Conservation (phyloP, 768 basidiomycete species). For the Tubosaeta sp. region DNA sequence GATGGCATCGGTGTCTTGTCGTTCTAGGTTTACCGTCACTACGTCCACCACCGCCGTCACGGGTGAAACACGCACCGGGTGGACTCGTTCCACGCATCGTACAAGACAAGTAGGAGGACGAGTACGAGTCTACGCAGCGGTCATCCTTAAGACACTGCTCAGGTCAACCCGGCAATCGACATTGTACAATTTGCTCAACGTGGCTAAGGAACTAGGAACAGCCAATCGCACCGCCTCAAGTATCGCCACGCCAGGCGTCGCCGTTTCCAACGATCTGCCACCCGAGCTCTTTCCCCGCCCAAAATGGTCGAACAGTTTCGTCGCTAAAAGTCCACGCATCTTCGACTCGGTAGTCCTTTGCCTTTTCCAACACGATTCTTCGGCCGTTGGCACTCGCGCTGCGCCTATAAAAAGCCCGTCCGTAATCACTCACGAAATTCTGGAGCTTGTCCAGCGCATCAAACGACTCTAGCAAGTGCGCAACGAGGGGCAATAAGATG, state of each 20-base stretch:
- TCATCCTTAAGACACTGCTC: too few species aligned
- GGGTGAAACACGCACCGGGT: conserved; percentile 14
- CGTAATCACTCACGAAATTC: conserved; percentile 74
- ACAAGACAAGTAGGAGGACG: too few species aligned
- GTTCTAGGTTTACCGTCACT: conserved; percentile 1
- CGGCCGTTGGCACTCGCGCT: conserved; percentile 28
- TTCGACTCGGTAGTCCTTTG: conserved; percentile 38
- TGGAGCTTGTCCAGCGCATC: conserved; percentile 79
- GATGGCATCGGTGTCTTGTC: conserved; percentile 40
- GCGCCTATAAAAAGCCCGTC: conserved; percentile 73
- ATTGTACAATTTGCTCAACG: conserved; percentile 2
- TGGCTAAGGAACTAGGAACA: conserved; percentile 16
- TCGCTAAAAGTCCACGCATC: conserved; percentile 42
- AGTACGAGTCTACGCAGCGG: conserved; percentile 11
- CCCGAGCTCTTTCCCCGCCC: conserved; percentile 73
- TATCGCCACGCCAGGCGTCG: conserved; percentile 10
- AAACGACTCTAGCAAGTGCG: conserved; percentile 83
- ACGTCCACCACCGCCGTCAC: too few species aligned
- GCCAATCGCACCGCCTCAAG: conserved; percentile 22
- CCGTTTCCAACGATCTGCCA: conserved; percentile 55
- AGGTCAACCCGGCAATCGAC: too few species aligned
- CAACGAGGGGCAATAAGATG: conserved; percentile 84
- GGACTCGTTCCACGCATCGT: too few species aligned
- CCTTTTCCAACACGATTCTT: conserved; percentile 43
- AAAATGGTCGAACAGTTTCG: conserved; percentile 74